Evolutionary conservation across 768 basidiomycete genomes (phyloP).

Genomic region (Amanita muscaria): DNA sequence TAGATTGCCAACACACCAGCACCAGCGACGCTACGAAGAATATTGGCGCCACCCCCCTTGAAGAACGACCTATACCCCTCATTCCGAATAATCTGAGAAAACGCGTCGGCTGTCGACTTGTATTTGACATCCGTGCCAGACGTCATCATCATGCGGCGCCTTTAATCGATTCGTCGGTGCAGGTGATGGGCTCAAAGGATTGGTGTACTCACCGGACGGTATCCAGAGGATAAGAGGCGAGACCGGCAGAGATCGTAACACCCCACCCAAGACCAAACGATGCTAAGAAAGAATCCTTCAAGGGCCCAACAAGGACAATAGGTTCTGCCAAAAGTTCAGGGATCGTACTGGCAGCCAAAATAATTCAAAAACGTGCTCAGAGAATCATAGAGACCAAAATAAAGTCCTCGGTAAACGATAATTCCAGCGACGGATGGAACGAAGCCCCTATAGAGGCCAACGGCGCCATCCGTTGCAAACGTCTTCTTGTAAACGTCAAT

Average conservation of each 20-base stretch:
- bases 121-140: slow-evolving; percentile 69
- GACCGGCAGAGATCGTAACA: slow-evolving; percentile 80
- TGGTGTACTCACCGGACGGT: slow-evolving; percentile 43
- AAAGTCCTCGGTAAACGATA: slow-evolving; percentile 82
- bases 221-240: slow-evolving; percentile 69
- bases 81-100: slow-evolving; percentile 60
- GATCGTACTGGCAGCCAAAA: slow-evolving; percentile 5
- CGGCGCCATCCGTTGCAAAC: slow-evolving; percentile 70
- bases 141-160: slow-evolving; percentile 95
- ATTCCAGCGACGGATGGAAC: slow-evolving; percentile 82
- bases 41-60: slow-evolving; percentile 77
- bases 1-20: slow-evolving; percentile 81
- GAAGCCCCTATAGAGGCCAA: slow-evolving; percentile 85
- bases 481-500: slow-evolving; percentile 82
- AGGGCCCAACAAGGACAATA: slow-evolving; percentile 69
- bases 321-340: slow-evolving; percentile 44
- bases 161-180: slow-evolving; percentile 17
- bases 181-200: not conserved
- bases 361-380: slow-evolving; percentile 37
- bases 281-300: slow-evolving; percentile 74
- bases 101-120: slow-evolving; percentile 79
- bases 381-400: slow-evolving; percentile 72
- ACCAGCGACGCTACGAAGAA: slow-evolving; percentile 80
- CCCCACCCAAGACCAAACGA: slow-evolving; percentile 80
- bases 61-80: slow-evolving; percentile 76